Base-by-base conservation (phyloP, 768 basidiomycete species). In the Lenzites betulinus region DNA sequence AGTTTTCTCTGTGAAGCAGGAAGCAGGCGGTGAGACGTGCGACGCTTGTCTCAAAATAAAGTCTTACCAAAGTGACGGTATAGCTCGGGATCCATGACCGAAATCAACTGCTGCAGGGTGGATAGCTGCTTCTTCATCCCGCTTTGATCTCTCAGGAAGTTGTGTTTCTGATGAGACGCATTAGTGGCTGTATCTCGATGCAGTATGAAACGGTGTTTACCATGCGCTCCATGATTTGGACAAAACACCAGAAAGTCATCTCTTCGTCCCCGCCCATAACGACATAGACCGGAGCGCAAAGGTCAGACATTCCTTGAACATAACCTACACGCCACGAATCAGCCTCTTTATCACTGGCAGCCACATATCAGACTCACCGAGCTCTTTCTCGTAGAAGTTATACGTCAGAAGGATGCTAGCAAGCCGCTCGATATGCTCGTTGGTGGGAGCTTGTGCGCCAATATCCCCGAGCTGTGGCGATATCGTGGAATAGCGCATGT, bases 301-400 rank as follows among this genome's bases (percentile, higher is more conserved):
- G 83, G 74, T 99, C 97, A 2, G 92, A 94, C 97, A 98, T 98
- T 33, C 97, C 97, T 74, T 98, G 97, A 5, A 98, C 97, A 72
- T 98, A 98, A 28, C 95, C 94, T 89, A 58, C 55, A 51, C 38
- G n/a, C 12, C 55, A 50, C 49, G 12, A 2, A 43, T 76, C 59
- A 74, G 64, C 36, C 41, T 2, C 41, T 15, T 42, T 3, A 52
- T 42, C 7, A 28, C n/a, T 47, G 39, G 5, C 9, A 30, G 11
- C 42, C 20, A 9, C 7, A 12, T 11, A 26, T 47, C 22, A 61
- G 35, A 78, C 88, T 67, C 67, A 94, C 92, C 93, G 42, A 95
- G 78, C 26, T 94, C 87, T 71, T 87, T 92, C 75, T 95, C 90
- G 65, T 88, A 92, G 69, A 93, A 89, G 64, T 93, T 92, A 68